Base-by-base conservation (phyloP, 2,329 filamentous ascomycete genomes). In the Thelonectria rubi region DNA sequence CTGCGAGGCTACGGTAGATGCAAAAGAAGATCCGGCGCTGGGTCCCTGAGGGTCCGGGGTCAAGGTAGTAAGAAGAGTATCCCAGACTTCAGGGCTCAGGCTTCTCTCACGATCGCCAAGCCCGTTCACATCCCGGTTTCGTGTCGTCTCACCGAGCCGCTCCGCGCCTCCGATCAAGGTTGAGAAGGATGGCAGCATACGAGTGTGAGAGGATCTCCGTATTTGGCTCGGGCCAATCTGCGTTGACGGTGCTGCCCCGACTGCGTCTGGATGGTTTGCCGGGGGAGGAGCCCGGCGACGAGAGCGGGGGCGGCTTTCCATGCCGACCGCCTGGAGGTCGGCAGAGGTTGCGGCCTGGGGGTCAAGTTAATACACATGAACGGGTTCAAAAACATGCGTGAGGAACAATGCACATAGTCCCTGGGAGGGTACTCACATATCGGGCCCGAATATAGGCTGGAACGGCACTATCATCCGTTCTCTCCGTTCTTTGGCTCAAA, bases 21-120 rank as follows among this genome's bases (percentile, higher is more conserved):
- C 86, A 74, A 97, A 97, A 0, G 93, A 97, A 1, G 93, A 94
- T 30, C 91, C 88, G 2, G 88, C 86, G 69, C 91, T 96, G 0
- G 93, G 92, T 3, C 92, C 85, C 63, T 92, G 90, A 15, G 90
- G 88, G 74, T 97, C 93, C 0, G 92, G 92, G 0, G 91, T 89
- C 63, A 97, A 85, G 0, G 92, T 96, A 7, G 86, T 89, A 59
- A 93, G 81, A 55, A 97, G 87, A 3, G 89, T 92, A 62, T 94
- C 90, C 94, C 94, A 97, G 1, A 82, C 82, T 55, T 90, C 89
- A 1, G 90, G 89, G 72, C 90, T 93, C n/a, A 92, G 79, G 75
- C 93, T 97, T 68, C 93, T 88, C 65, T 92, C 87, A 60, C 93
- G 90, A 76, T 97, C 93, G 39, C 93, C 93, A 15, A 97, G 84